Percentiles rank a stretch among this genome's conserved stretches.
Evolutionary conservation across 306 rosid species (phyloP).

Genomic region (Senna siamea): DNA sequence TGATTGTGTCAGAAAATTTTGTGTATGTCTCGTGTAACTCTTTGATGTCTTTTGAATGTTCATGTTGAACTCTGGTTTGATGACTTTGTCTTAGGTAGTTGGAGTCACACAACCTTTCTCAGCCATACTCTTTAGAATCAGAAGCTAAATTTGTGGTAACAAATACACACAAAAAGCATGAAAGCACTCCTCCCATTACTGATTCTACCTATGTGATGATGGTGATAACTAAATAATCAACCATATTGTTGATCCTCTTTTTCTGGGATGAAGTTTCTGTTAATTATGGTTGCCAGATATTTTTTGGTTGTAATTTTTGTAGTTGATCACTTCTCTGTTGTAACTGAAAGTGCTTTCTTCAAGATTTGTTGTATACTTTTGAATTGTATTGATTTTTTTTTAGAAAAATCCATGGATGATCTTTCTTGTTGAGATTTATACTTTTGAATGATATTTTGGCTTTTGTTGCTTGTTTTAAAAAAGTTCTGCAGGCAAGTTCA

Average conservation of each 20-base stretch:
- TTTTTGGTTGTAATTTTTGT: slow-evolving; percentile 27
- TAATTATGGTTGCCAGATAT: not conserved
- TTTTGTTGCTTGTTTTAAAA: slow-evolving; percentile 13
- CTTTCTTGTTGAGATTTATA: not conserved
- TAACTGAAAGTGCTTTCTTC: not conserved
- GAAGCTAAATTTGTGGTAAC: slow-evolving; percentile 23
- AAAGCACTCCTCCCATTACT: slow-evolving; percentile 16
- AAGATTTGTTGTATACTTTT: slow-evolving; percentile 14
- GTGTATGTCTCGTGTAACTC: slow-evolving; percentile 20
- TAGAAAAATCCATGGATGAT: not conserved
- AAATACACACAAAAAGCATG: slow-evolving; percentile 2
- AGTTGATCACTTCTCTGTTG: slow-evolving; percentile 1
- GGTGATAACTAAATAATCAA: slow-evolving; percentile 21
- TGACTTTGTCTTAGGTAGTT: slow-evolving; percentile 16
- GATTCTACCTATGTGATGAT: slow-evolving; percentile 9
- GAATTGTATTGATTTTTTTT: slow-evolving; percentile 14
- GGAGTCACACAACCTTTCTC: slow-evolving; percentile 27
- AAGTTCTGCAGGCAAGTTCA: not conserved
- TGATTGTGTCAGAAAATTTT: slow-evolving; percentile 4
- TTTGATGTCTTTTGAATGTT: slow-evolving; percentile 28
- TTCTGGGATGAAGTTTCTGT: slow-evolving; percentile 15
- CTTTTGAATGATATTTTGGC: not conserved
- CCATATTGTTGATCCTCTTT: not conserved
- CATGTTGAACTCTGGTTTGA: slow-evolving; percentile 31
- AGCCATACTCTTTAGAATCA: slow-evolving; percentile 18